Evolutionary conservation across 2,329 filamentous ascomycete genomes (phyloP), one percentile per base, ranked within the genome.

Genomic region (Penicillium crustosum): DNA sequence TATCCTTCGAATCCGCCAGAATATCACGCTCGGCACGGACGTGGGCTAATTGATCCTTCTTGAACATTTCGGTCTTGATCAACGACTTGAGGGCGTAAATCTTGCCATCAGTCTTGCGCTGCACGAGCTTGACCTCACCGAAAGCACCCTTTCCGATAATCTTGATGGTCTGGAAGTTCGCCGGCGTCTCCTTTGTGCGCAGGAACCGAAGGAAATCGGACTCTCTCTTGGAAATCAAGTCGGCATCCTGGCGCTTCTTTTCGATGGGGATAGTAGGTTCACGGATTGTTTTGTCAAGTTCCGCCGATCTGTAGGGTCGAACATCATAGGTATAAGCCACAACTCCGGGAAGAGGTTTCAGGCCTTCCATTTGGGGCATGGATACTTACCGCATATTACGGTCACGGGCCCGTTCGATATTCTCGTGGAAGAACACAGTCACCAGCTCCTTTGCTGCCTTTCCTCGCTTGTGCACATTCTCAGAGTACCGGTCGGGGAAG

Each of bases 21-120:
- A 99, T 97, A 75, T 99, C 94, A 83, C 94, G 88, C 79, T 99
- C 94, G 53, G 94, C 93, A 63, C 95, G 92, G 60, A 99, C 94
- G 78, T 99, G 94, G 19, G 94, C 94, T 60, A 99, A 81, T 76
- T 99, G 94, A 73, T 99, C 94, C 78, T 96, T 97, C 80, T 96
- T 97, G 81, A 97, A 97, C 94, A 99, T 99, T 78, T 99, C 94
- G 49, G 91, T 92, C 82, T 99, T 99, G 77, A 99, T 91, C 66
- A 99, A 82, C 45, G 93, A 97, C 81, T 99, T 99, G 82, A 99
- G 89, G 60, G 94, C 94, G 70, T 97, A 99, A 63, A 99, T 93
- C 78, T 96, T 96, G 77, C 91, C 91, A 70, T 97, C 94, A 53
- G 90, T 87, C 83, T 93, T 96, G 79, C 96, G 91, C 79, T 96